Evolutionary conservation across 352 stramenopile genomes (phyloP), one percentile per base, ranked within the genome.

Genomic region (Phytophthora aleatoria): DNA sequence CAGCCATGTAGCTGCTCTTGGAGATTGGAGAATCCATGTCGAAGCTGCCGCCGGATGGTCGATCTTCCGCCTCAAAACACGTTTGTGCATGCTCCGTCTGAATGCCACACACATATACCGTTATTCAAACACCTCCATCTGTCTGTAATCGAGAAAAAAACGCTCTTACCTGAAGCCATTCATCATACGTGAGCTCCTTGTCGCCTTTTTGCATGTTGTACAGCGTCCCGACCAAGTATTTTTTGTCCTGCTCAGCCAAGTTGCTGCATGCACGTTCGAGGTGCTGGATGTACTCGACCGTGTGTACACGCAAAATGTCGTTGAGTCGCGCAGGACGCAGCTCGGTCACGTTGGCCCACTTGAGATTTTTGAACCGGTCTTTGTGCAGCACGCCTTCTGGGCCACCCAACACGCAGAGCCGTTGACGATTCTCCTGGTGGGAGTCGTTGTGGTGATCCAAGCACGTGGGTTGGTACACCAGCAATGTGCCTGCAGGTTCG

Each of bases 401-500:
- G 0, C 83, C 76, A 36, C 78, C 85, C 31, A 91, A 58, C 28
- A 81, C 79, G 1, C 56, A 67, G 3, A 91, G 70, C 2, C 83
- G 78, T 55, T 82, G 68, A 9, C 83, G 76, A 43, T 81, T 91
- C 62, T 91, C 80, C 51, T 91, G 80, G 52, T 91, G 80, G n/a
- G 60, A 74, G 71, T 89, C 80, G 62, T 87, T 91, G 64, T 91
- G 83, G 61, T 90, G 83, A 62, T 91, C 83, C 12, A 91, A 58
- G 61, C 82, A 89, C 30, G 80, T 85, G 2, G 79, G 82, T 44
- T 91, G 82, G 61, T 86, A 91, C 56, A 91, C 79, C 27, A 91
- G 52, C 42, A 89, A 47, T 8, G 82, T 89, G 12, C 77, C 76
- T 5, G 47, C 50, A 10, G 56, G 20, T 42, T 81, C 67, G 12